phyloP scores from a whole-genome alignment of 257 asterid species.

The Nicotiana sylvestris region DNA sequence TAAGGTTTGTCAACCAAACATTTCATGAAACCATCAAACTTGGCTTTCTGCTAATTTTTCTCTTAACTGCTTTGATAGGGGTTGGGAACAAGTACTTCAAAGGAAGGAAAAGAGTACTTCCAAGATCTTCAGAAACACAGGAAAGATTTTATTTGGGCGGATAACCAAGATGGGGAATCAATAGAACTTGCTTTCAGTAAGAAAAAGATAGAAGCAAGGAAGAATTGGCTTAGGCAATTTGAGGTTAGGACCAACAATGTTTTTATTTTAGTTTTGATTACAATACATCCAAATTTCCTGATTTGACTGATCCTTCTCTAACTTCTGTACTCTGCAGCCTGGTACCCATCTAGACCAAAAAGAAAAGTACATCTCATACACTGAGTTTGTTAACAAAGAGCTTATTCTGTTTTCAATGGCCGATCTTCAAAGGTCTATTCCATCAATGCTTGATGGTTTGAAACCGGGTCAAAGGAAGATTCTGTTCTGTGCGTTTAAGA shows the following conservation, averaged over 20 bases:
- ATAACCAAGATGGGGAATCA: constrained; percentile 86
- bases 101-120: constrained; percentile 93
- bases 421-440: constrained; percentile 95
- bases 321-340: constrained; percentile 49
- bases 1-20: constrained; percentile 55
- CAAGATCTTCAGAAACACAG: constrained; percentile 70
- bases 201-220: constrained; percentile 93
- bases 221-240: constrained; percentile 89
- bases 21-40: background rate
- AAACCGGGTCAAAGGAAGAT: constrained; percentile 99
- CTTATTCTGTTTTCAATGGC: constrained; percentile 90
- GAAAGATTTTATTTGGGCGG: constrained; percentile 81
- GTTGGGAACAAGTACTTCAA: constrained; percentile 91
- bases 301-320: background rate
- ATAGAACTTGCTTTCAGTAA: constrained; percentile 98
- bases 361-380: constrained; percentile 61
- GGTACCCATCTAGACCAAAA: constrained; percentile 83
- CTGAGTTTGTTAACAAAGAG: constrained; percentile 93
- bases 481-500: constrained; percentile 85
- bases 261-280: background rate
- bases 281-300: background rate
- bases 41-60: background rate
- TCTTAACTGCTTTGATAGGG: constrained; percentile 51
- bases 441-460: constrained; percentile 96
- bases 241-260: constrained; percentile 39